phyloP scores from a whole-genome alignment of 2,329 filamentous ascomycete species.

The Coniochaeta hoffmannii region DNA sequence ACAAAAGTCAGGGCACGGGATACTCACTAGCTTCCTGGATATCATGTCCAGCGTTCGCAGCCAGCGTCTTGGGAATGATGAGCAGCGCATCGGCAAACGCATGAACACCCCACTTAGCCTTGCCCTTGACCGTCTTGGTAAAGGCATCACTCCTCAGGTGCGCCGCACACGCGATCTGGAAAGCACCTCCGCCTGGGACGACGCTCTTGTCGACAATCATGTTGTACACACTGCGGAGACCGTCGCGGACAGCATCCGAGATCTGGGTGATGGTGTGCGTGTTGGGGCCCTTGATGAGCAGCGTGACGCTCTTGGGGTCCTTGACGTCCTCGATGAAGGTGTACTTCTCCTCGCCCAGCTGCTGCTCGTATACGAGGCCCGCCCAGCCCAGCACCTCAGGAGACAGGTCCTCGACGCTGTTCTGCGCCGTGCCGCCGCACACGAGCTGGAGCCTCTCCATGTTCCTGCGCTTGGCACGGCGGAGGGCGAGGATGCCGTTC shows the following conservation, averaged over 20 bases:
- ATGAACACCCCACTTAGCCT: constrained; percentile 91
- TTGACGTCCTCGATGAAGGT: constrained; percentile 99
- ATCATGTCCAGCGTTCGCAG: constrained; percentile 92
- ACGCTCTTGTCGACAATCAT: constrained; percentile 98
- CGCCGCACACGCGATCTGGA: constrained; percentile 86
- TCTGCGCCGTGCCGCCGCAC: constrained; percentile 85
- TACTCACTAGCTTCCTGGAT: constrained; percentile 87
- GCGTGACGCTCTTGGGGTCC: constrained; percentile 94
- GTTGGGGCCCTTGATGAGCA: constrained; percentile 97
- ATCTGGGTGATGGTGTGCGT: constrained; percentile 94
- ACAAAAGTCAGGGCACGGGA: neutral
- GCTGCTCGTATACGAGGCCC: constrained; percentile 93
- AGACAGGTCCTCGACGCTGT: constrained; percentile 89
- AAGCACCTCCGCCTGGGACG: constrained; percentile 88
- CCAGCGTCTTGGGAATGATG: constrained; percentile 94
- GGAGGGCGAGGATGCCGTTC: constrained; percentile 92
- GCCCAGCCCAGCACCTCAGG: constrained; percentile 92
- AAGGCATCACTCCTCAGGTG: constrained; percentile 85
- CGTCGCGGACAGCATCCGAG: constrained; percentile 91
- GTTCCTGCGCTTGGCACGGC: constrained; percentile 93
- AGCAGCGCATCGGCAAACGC: constrained; percentile 93
- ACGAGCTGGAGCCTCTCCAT: constrained; percentile 97
- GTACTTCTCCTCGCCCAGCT: constrained; percentile 96
- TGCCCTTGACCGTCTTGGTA: constrained; percentile 88
- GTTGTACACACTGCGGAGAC: constrained; percentile 94